Conservation (phyloP, 1,139 yeast genomes). For the Magnusiomyces tetraspermus region DNA sequence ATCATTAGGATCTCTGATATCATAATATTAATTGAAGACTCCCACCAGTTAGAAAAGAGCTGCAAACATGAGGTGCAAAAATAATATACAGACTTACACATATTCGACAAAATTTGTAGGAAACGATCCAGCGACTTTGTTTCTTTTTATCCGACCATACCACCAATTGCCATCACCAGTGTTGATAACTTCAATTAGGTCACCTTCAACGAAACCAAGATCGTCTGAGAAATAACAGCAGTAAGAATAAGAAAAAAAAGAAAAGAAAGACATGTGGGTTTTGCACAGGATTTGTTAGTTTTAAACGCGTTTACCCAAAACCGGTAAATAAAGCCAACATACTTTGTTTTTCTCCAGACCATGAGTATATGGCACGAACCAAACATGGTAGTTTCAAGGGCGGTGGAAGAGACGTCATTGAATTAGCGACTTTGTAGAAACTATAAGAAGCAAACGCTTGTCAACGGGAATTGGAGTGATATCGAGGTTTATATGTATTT, state of each 20-base stretch:
- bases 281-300: no score
- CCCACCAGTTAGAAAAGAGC: no score
- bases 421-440: no score
- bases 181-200: slow-evolving; percentile 70
- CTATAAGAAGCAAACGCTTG: no score
- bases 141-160: slow-evolving; percentile 73
- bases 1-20: slow-evolving; percentile 1
- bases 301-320: no score
- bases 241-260: no score
- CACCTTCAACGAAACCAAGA: slow-evolving; percentile 89
- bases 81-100: slow-evolving; percentile 21
- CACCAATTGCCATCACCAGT: slow-evolving; percentile 89
- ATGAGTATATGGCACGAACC: slow-evolving; percentile 72
- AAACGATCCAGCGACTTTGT: slow-evolving; percentile 74
- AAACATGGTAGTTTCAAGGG: slow-evolving; percentile 44
- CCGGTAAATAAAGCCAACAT: no score
- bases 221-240: no score
- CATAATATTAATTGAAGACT: no score
- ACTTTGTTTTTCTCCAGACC: slow-evolving; percentile 75
- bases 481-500: no score
- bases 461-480: no score
- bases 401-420: slow-evolving; percentile 13
- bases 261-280: no score
- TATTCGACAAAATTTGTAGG: slow-evolving; percentile 78
- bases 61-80: neutral